Evolutionary conservation across 208 protist species (phyloP), one percentile per base, ranked within the genome.

Genomic region (Endotrypanum monterogeii): DNA sequence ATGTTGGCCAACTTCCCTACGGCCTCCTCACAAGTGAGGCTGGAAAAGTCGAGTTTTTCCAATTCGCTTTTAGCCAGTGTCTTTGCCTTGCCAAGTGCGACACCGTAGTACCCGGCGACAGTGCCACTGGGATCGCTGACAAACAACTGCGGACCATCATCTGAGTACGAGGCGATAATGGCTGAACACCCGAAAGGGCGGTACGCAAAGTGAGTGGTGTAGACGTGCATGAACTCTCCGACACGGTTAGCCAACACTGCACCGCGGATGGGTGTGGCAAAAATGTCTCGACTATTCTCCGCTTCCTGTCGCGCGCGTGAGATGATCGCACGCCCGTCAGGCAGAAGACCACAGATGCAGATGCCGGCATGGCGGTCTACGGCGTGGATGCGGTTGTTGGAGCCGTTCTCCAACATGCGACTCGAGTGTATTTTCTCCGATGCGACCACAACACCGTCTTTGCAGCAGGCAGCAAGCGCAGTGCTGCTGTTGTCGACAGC

Each of bases 401-500:
- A 95, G n/a, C 84, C 78, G 28, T 80, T 72, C 73, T 99, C 96
- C 54, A 99, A 83, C 94, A 99, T 98, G 76, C 98, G 99, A 71
- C 96, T 99, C 35, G 96, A 78, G 41, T 99, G 83, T 25, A 99
- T 89, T 86, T 99, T 99, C 77, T 99, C 99, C 16, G 99, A 96
- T 6, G 96, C 99, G 35, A 99, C 76, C 41, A 99, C 99, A 30
- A 99, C 98, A 52, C 99, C 99, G 80, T 99, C 99, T 67, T 90
- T 98, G 83, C 95, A 98, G 72, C 97, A 96, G 35, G 99, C 87
- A 25, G 95, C 99, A 46, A 99, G 83, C 0, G 95, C 98, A 16
- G 99, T 99, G 71, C 98, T 98, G 87, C 94, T 98, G 84, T 99
- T 99, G 67, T 99, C 99, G 25, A 99, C 99, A 2, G 99, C 99